Base-by-base conservation (phyloP, 495 filamentous ascomycete genomes). In the Thermothielavioides terrestris region DNA sequence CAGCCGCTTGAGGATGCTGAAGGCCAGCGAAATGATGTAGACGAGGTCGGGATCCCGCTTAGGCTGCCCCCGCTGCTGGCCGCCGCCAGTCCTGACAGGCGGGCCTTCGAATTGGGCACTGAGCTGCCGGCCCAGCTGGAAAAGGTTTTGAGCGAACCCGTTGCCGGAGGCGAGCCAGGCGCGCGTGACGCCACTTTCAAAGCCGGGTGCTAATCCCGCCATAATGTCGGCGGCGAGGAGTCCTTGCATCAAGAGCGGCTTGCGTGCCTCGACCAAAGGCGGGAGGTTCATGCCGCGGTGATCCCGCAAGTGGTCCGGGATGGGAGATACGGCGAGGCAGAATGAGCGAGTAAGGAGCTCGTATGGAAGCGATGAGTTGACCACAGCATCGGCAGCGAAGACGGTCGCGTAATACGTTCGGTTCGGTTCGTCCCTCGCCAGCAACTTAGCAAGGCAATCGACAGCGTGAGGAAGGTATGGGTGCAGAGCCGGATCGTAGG, bases 351-450 rank as follows among this genome's bases (percentile, higher is more conserved):
- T 96, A 7, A 97, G 78, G 21, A 96, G 79, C 44, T 95, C 89
- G 58, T 82, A 83, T 3, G 85, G 79, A 7, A 79, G 76, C 8
- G 72, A 70, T 14, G 71, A 18, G 11, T 25, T 48, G 7, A 60
- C 72, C 15, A 72, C 64, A 12, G 77, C 72, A 52, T 95, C 88
- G 5, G 81, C 75, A 14, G 79, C 73, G 60, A 96, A 94, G 25
- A 96, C 85, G 28, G 81, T 69, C 48, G 80, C 79, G 73, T 88
- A 95, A 51, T 83, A 83, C 4, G 80, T 82, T 46, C 92, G 74
- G 58, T 97, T 98, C 1, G 92, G 90, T 49, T 96, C 90, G 64
- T 96, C 92, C 39, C 90, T 80, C 2, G 91, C 91, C 22, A 98
- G 77, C 11, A 98, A 73, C 62, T 97, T 97, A 11, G 92, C 92